phyloP scores from a whole-genome alignment of 2,329 filamentous ascomycete species.

The Paraphaeosphaeria sporulosa region DNA sequence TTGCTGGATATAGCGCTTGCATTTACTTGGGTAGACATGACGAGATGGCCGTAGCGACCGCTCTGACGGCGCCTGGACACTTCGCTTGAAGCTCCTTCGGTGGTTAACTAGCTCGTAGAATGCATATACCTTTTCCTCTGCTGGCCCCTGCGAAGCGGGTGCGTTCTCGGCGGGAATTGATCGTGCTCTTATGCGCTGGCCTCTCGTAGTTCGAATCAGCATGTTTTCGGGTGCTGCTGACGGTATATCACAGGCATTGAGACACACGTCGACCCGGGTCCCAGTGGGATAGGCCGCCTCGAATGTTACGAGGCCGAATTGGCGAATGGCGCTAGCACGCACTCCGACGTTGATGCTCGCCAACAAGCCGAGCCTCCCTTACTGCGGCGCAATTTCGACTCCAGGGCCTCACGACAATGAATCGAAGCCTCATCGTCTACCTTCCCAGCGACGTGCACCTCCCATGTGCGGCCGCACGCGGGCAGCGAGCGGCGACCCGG shows the following conservation, averaged over 20 bases:
- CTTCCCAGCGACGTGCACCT: neutral
- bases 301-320: neutral
- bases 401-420: neutral
- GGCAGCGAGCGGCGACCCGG: neutral
- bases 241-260: neutral
- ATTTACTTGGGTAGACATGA: neutral
- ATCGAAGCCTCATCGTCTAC: neutral
- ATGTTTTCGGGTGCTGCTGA: neutral
- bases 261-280: neutral
- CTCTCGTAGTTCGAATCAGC: neutral
- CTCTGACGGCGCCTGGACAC: neutral
- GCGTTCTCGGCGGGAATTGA: neutral
- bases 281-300: neutral
- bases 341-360: neutral
- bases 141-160: neutral
- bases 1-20: slow-evolving; percentile 1
- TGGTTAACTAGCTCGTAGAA: neutral
- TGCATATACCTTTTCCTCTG: neutral
- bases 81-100: neutral
- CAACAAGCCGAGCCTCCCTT: neutral
- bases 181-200: neutral
- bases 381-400: neutral
- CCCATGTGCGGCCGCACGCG: neutral
- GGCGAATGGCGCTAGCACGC: neutral
- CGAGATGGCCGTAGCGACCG: neutral